These are phyloP conservation scores for Atkinsonella texensis DNA, from an alignment of 2,329 filamentous ascomycete genomes.

Conservation along the genomic window DNA sequence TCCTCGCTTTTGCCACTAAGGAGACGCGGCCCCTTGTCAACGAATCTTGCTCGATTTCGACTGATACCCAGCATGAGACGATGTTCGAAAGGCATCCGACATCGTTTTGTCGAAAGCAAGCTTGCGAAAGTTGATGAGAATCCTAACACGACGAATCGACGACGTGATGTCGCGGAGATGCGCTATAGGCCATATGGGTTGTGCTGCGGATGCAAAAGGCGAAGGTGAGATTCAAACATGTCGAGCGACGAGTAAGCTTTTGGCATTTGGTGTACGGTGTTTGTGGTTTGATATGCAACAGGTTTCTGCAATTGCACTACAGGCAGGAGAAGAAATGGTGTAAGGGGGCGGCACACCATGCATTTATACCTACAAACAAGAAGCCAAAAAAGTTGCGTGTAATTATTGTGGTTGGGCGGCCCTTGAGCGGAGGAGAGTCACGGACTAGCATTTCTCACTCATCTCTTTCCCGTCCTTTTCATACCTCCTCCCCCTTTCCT, in stretches of 20 bases:
- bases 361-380: neutral
- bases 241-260: neutral
- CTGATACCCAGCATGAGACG: constrained; percentile 9
- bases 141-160: neutral
- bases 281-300: neutral
- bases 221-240: neutral
- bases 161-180: neutral
- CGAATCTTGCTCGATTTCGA: constrained; percentile 8
- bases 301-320: neutral
- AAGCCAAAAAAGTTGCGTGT: neutral
- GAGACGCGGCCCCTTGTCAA: neutral
- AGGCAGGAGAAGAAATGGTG: neutral
- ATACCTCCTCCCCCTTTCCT: neutral
- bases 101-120: constrained; percentile 2
- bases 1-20: neutral
- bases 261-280: constrained; percentile 3
- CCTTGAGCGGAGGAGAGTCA: constrained; percentile 1
- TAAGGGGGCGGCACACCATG: neutral
- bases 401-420: constrained; percentile 6
- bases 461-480: neutral
- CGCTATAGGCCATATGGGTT: neutral
- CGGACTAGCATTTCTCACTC: neutral
- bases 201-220: neutral
- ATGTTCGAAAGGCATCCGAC: neutral
- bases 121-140: constrained; percentile 1